These are phyloP conservation scores for Drosera spatulata DNA, from an alignment of 179 eudicot species.

Conservation along the genomic window DNA sequence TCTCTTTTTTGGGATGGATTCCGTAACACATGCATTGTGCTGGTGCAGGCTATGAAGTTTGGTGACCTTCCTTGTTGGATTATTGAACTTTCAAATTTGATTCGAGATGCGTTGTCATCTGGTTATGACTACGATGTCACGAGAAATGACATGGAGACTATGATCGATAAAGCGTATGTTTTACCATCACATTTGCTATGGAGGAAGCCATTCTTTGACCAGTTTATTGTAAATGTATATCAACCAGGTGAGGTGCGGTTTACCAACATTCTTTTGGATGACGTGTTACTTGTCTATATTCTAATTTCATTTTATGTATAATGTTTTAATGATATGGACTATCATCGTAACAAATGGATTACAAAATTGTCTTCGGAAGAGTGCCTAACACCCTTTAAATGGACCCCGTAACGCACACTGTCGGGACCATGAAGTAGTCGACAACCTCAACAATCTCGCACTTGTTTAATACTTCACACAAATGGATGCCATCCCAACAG, in stretches of 20 bases:
- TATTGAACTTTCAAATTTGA: constrained; percentile 41
- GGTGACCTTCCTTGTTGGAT: constrained; percentile 93
- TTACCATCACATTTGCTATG: constrained; percentile 52
- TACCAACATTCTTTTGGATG: not conserved
- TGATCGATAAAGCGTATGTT: constrained; percentile 19
- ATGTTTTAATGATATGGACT: too few relatives aligned
- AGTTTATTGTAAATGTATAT: constrained; percentile 67
- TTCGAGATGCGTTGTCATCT: constrained; percentile 36
- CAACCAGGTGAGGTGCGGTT: constrained; percentile 96
- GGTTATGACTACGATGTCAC: constrained; percentile 17
- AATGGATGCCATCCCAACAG: too few relatives aligned
- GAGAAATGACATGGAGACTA: constrained; percentile 8
- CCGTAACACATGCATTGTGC: not conserved
- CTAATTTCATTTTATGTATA: too few relatives aligned
- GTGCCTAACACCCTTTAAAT: too few relatives aligned
- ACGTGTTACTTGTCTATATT: too few relatives aligned
- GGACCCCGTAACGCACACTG: too few relatives aligned
- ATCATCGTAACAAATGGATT: too few relatives aligned
- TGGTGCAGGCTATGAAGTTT: constrained; percentile 86
- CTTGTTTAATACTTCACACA: too few relatives aligned
- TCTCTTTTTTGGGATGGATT: too few relatives aligned
- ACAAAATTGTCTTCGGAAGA: too few relatives aligned
- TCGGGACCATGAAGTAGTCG: too few relatives aligned
- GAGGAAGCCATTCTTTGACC: constrained; percentile 79
- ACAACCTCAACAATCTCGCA: too few relatives aligned